Evolutionary conservation across 2,329 filamentous ascomycete species (phyloP).

Genomic region (Exophiala viscosa): DNA sequence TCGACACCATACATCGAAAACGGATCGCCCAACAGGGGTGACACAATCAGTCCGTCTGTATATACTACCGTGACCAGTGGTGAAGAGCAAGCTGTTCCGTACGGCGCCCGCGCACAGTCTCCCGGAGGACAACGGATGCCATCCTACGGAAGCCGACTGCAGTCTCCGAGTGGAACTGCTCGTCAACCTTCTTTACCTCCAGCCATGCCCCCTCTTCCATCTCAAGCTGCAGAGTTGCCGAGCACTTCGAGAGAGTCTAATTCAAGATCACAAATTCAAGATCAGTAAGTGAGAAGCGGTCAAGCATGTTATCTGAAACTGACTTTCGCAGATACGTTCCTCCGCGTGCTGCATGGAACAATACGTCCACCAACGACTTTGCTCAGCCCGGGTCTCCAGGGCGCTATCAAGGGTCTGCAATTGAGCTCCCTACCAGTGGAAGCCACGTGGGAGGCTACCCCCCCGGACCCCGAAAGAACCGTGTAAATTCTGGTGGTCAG

Average conservation of each 20-base stretch:
- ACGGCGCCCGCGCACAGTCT: conserved; percentile 53
- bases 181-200: conserved; percentile 54
- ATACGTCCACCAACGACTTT: conserved; percentile 11
- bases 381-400: conserved; percentile 14
- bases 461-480: conserved; percentile 29
- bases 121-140: conserved; percentile 30
- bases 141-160: conserved; percentile 23
- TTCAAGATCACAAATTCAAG: conserved; percentile 20
- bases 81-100: conserved; percentile 56
- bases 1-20: conserved; percentile 18
- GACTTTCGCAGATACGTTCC: conserved; percentile 38
- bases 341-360: conserved; percentile 44
- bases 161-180: conserved; percentile 42
- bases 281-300: conserved; percentile 17
- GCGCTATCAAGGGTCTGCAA: conserved; percentile 29
- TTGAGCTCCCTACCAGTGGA: conserved; percentile 46
- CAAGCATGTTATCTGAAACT: background rate
- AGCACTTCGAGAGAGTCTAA: conserved; percentile 9
- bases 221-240: conserved; percentile 13
- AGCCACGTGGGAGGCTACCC: conserved; percentile 44
- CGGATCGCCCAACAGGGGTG: conserved; percentile 32
- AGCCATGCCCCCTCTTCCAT: conserved; percentile 54
- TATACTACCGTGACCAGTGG: conserved; percentile 14
- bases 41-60: conserved; percentile 17
- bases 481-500: conserved; percentile 30